A percentile compares a stretch with the other conserved stretches of the same genome.
Evolutionary conservation across 805 yeast species (phyloP).

Genomic region (Ogataea chonburiensis): DNA sequence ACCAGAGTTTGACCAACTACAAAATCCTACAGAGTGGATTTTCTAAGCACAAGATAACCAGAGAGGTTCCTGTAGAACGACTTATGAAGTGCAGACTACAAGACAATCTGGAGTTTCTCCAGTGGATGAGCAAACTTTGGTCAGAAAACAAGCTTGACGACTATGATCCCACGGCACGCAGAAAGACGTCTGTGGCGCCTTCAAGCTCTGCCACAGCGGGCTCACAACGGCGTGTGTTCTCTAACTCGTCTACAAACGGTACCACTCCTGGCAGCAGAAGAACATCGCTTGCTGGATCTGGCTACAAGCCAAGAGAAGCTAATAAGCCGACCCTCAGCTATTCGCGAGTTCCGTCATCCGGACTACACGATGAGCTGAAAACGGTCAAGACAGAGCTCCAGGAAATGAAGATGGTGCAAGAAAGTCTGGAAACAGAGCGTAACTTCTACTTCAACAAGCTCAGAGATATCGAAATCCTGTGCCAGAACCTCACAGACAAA

Average conservation of each 20-base stretch:
- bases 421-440: slow-evolving; percentile 75
- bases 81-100: slow-evolving; percentile 86
- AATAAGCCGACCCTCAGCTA: slow-evolving; percentile 10
- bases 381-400: slow-evolving; percentile 53
- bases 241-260: slow-evolving; percentile 13
- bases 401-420: slow-evolving; percentile 59
- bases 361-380: slow-evolving; percentile 44
- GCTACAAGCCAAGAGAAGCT: slow-evolving; percentile 15
- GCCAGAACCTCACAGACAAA: slow-evolving; percentile 60
- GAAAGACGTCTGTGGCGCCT: slow-evolving; percentile 34
- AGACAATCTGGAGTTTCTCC: slow-evolving; percentile 90
- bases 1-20: slow-evolving; percentile 76
- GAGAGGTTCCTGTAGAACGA: slow-evolving; percentile 76
- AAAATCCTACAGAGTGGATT: slow-evolving; percentile 85
- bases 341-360: slow-evolving; percentile 11
- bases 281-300: slow-evolving; percentile 20
- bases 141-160: slow-evolving; percentile 65
- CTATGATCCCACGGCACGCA: slow-evolving; percentile 68
- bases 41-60: slow-evolving; percentile 63
- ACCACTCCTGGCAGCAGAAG: slow-evolving; percentile 23
- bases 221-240: slow-evolving; percentile 17
- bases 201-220: slow-evolving; percentile 13
- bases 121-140: slow-evolving; percentile 89
- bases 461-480: slow-evolving; percentile 80
- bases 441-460: slow-evolving; percentile 88